Conservation (phyloP, 2,329 filamentous ascomycete species). For the Colletotrichum spaethianum region DNA sequence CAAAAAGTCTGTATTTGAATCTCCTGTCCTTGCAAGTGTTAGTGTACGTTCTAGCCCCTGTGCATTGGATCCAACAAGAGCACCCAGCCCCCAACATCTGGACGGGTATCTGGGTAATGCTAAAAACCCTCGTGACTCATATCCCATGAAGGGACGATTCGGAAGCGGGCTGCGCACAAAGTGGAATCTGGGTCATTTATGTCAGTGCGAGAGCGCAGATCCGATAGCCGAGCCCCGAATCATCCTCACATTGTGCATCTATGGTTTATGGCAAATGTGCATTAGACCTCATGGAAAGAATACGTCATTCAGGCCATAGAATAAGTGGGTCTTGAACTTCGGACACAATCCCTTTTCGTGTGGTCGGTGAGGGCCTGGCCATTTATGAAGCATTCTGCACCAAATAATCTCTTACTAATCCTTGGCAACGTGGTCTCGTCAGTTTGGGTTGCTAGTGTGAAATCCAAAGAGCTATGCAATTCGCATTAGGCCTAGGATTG, state of each 20-base stretch:
- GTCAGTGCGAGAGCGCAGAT: slow-evolving; percentile 38
- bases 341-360: neutral
- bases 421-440: too few relatives aligned
- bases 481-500: neutral
- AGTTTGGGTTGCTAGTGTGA: too few relatives aligned
- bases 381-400: neutral
- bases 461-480: neutral
- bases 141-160: neutral
- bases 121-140: slow-evolving; percentile 11
- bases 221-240: slow-evolving; percentile 34
- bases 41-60: slow-evolving; percentile 5
- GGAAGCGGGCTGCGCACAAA: neutral
- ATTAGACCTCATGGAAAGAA: neutral
- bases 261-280: neutral
- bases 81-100: neutral
- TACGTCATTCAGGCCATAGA: neutral
- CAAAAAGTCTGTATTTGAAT: neutral
- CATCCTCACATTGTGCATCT: neutral
- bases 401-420: neutral
- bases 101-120: slow-evolving; percentile 19
- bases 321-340: neutral
- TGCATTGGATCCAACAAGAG: neutral
- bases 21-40: slow-evolving; percentile 2
- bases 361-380: neutral
- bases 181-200: neutral